Evolutionary conservation across 805 yeast species (phyloP), one percentile per base, ranked within the genome.

Genomic region (Debaryomyces castellii): DNA sequence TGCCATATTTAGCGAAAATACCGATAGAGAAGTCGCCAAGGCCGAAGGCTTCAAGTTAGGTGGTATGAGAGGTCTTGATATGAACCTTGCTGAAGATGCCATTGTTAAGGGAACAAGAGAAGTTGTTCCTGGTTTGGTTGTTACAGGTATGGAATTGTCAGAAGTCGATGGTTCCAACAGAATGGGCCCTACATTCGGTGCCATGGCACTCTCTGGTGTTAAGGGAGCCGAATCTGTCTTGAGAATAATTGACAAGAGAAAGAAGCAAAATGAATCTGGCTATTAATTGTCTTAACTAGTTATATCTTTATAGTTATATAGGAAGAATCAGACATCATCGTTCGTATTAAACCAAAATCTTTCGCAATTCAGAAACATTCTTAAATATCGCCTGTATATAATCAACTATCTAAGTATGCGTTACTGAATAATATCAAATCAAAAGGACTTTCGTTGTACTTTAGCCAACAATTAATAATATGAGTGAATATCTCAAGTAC

Each of bases 171-270:
- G 90, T 21, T 78, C 81, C 54, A 83, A 84, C 76, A 79, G 92
- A 68, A 85, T 85, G 90, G 91, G 91, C 22, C 91, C 92, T 41
- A 85, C 90, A 33, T 85, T 85, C 54, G 90, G 89, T 48, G 90
- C 90, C 39, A 85, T 85, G 91, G 85, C 81, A 27, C 77, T 83
- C 46, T 80, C 87, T 22, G 92, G 92, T 57, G 84, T 85, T 54
- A 83, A 84, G 67, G 90, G 91, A 36, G 91, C 90, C 20, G 88
- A 85, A 57, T 53, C 67, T 54, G 72, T 64, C 25, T 67, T 72
- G 57, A 66, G 66, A 27, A 66, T 65, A 20, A 58, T 58, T 44
- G 75, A 71, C 34, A 27, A 52, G 37, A 66, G 74, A 59, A 63
- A 59, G 57, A 60, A 63, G 54, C 73, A 69, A 49, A 69, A 69